These are phyloP conservation scores for Knufia petricola DNA, from an alignment of 2,329 filamentous ascomycete genomes.

Conservation along the genomic window DNA sequence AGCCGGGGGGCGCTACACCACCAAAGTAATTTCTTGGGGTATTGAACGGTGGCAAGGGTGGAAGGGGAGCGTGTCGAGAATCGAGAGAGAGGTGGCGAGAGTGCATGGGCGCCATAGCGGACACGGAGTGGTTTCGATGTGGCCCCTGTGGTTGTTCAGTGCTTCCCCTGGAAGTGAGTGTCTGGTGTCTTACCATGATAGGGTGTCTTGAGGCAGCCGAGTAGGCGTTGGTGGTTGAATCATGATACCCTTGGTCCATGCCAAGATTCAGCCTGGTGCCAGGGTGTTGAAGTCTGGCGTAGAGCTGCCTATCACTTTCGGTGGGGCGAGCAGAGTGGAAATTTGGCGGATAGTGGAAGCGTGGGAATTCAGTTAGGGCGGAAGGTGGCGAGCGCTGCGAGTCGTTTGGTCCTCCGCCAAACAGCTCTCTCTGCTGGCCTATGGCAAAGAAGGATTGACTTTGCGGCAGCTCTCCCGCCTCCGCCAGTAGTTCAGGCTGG, in stretches of 20 bases:
- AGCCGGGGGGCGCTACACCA: background rate
- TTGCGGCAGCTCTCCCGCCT: background rate
- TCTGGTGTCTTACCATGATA: constrained; percentile 4
- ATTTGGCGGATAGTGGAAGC: background rate
- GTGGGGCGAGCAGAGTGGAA: background rate
- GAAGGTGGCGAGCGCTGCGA: background rate
- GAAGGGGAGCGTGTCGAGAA: background rate
- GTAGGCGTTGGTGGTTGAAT: background rate
- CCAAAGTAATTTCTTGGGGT: too few relatives aligned
- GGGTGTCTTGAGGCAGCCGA: background rate
- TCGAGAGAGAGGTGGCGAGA: constrained; percentile 4
- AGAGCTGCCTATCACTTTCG: background rate
- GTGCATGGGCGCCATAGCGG: background rate
- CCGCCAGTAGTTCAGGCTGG: constrained; percentile 42
- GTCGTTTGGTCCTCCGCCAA: background rate
- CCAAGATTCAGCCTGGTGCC: constrained; percentile 2
- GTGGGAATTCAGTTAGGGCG: background rate
- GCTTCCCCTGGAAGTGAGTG: background rate
- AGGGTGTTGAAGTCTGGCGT: background rate
- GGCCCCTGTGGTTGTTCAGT: background rate
- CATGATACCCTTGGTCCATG: background rate
- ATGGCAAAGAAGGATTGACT: constrained; percentile 7
- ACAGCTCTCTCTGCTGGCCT: background rate
- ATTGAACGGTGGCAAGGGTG: background rate
- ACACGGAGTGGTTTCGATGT: background rate